These are phyloP conservation scores for Apium graveolens DNA, from an alignment of 129 eudicot genomes.

Conservation along the genomic window DNA sequence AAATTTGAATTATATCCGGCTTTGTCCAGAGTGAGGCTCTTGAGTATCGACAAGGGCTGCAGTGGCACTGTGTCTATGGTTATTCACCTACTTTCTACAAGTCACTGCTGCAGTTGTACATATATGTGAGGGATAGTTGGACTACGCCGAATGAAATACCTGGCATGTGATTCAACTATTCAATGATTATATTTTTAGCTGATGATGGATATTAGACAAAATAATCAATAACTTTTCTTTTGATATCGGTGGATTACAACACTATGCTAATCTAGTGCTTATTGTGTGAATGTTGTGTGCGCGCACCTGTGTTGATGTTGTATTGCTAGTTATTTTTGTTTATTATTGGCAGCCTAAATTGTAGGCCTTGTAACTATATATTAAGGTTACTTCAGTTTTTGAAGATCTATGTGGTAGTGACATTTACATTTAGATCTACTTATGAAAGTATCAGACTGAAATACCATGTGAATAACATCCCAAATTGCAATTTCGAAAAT, in stretches of 20 bases:
- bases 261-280: background rate
- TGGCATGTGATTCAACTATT: background rate
- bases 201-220: background rate
- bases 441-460: background rate
- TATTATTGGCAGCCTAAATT: background rate
- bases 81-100: constrained; percentile 1
- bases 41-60: background rate
- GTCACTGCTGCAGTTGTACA: constrained; percentile 12
- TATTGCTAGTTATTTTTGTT: background rate
- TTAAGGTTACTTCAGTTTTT: background rate
- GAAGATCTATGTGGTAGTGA: background rate
- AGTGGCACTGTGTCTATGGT: constrained; percentile 10
- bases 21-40: background rate
- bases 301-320: background rate
- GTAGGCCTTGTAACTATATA: background rate
- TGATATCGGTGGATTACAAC: background rate
- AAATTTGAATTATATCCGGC: background rate
- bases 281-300: background rate
- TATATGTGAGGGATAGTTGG: constrained; percentile 11
- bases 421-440: background rate
- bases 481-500: background rate
- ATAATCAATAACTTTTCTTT: background rate
- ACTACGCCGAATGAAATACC: background rate
- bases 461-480: background rate
- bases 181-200: background rate